These are phyloP conservation scores for Cymbopogon citratus DNA, from an alignment of 176 grass and related monocot species.

Conservation along the genomic window DNA sequence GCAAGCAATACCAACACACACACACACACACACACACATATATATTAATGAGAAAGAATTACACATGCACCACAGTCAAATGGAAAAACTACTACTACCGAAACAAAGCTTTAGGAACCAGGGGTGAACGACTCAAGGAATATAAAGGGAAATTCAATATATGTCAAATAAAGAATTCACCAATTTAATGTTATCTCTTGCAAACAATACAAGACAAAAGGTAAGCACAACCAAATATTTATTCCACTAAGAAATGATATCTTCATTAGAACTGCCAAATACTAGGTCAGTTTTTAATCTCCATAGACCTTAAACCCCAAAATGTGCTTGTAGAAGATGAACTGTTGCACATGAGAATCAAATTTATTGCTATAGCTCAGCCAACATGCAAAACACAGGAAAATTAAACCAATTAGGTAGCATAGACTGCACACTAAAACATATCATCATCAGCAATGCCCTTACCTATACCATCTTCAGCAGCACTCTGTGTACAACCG, in stretches of 20 bases:
- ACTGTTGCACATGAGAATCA: neutral
- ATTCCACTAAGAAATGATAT: neutral
- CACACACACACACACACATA: neutral
- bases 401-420: neutral
- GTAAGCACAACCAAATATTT: neutral
- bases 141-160: conserved; percentile 6
- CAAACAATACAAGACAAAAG: conserved; percentile 5
- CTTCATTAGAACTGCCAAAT: neutral
- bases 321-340: neutral
- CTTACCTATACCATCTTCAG: conserved; percentile 94
- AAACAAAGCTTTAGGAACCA: neutral
- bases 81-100: neutral
- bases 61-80: neutral
- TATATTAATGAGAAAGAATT: neutral
- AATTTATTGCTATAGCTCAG: neutral
- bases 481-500: conserved; percentile 95
- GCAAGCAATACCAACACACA: neutral
- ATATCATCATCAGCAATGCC: conserved; percentile 17
- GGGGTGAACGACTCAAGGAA: neutral
- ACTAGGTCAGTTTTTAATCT: neutral
- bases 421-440: neutral
- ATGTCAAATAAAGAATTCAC: neutral
- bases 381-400: neutral
- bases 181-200: neutral
- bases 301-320: neutral